Conservation (phyloP, 2,329 filamentous ascomycete genomes). For the Teratosphaeria viscida region DNA sequence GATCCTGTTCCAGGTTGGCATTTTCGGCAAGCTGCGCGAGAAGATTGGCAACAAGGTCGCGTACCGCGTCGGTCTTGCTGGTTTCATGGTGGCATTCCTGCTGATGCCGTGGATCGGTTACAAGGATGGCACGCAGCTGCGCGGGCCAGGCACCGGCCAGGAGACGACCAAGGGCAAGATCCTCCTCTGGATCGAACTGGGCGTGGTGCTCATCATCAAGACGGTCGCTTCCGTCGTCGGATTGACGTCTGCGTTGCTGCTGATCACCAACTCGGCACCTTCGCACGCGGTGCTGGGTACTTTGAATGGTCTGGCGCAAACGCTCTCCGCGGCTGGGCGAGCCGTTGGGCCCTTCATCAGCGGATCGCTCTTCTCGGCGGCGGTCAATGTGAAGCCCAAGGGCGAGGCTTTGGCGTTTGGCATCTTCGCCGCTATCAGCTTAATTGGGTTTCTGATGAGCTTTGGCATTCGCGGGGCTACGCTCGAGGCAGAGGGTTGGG, state of each 20-base stretch:
- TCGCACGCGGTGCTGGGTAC: conserved; percentile 78
- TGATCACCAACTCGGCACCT: conserved; percentile 89
- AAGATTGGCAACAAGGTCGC: conserved; percentile 76
- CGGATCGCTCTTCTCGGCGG: conserved; percentile 73
- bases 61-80: conserved; percentile 67
- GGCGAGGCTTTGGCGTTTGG: conserved; percentile 82
- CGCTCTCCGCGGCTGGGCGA: conserved; percentile 79
- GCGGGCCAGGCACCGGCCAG: conserved; percentile 30
- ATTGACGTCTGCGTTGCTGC: conserved; percentile 73
- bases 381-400: conserved; percentile 61
- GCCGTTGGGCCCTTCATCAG: conserved; percentile 82
- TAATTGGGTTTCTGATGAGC: conserved; percentile 69
- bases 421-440: conserved; percentile 71
- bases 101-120: conserved; percentile 88
- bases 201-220: conserved; percentile 70
- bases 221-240: conserved; percentile 85
- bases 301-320: conserved; percentile 88
- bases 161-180: conserved; percentile 46
- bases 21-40: conserved; percentile 70
- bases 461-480: conserved; percentile 60
- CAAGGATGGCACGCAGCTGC: conserved; percentile 41
- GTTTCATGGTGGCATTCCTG: conserved; percentile 71
- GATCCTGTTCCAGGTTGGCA: conserved; percentile 78
- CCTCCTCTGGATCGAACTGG: conserved; percentile 75
- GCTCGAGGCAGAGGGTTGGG: conserved; percentile 50